A percentile compares a stretch with the other conserved stretches of the same genome.
phyloP scores from a whole-genome alignment of 2,329 filamentous ascomycete species.

The Phialophora tarda region DNA sequence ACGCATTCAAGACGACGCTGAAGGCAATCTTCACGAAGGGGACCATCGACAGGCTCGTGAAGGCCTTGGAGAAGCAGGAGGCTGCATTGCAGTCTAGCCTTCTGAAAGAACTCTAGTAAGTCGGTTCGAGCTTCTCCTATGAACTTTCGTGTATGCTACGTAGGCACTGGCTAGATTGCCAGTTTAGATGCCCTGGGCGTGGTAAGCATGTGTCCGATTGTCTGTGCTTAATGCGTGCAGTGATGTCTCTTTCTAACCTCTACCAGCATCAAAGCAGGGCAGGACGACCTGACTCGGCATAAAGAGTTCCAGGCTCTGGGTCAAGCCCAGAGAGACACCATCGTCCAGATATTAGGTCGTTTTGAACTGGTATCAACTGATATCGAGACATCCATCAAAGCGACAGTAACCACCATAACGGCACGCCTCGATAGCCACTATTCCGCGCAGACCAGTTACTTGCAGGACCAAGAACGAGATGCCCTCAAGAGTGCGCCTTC shows the following conservation, averaged over 20 bases:
- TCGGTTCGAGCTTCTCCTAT: not conserved
- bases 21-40: constrained; percentile 16
- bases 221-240: not conserved
- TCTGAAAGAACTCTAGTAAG: constrained; percentile 26
- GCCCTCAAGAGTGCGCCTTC: constrained; percentile 6
- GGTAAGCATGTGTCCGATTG: not conserved
- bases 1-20: constrained; percentile 17
- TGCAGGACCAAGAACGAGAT: constrained; percentile 1
- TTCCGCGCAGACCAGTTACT: not conserved
- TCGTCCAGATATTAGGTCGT: not conserved
- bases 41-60: constrained; percentile 14
- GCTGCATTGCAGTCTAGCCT: constrained; percentile 11
- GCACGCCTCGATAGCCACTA: not conserved
- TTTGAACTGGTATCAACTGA: constrained; percentile 3
- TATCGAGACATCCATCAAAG: constrained; percentile 4
- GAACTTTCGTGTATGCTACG: not conserved
- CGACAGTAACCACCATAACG: constrained; percentile 6
- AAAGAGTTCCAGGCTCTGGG: constrained; percentile 12
- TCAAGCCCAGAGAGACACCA: constrained; percentile 16
- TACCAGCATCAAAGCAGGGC: constrained; percentile 6
- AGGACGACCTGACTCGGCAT: not conserved
- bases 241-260: not conserved
- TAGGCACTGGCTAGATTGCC: not conserved
- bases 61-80: constrained; percentile 21
- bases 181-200: not conserved